These are phyloP conservation scores for Chloroidium sp. DNA, from an alignment of 163 green algal species.

Conservation along the genomic window DNA sequence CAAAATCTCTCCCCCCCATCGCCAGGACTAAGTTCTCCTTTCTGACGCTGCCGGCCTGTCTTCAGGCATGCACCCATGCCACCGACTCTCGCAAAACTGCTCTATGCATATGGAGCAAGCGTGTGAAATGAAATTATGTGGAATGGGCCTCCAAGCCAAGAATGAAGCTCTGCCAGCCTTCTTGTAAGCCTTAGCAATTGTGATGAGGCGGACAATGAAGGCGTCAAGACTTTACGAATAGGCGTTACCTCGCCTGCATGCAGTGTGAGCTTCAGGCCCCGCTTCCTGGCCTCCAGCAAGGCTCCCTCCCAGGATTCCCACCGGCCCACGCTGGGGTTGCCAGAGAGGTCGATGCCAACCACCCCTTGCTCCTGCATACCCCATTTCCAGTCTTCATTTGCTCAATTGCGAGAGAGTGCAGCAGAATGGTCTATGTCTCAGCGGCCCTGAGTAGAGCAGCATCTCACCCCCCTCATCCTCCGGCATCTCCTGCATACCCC, in stretches of 20 bases:
- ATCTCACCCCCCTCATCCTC: no score
- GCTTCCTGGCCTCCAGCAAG: conserved; percentile 35
- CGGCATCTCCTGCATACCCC: no score
- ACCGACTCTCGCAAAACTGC: no score
- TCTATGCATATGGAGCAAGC: no score
- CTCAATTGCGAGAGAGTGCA: no score
- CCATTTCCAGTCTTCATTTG: no score
- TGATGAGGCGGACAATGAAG: neutral
- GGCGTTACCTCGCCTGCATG: conserved; percentile 60
- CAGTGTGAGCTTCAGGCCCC: conserved; percentile 56
- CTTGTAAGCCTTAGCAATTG: neutral
- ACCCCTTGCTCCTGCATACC: conserved; percentile 16
- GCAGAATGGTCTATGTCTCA: no score
- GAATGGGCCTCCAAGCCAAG: neutral
- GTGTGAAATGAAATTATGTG: neutral
- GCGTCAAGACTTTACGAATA: neutral
- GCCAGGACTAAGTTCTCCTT: no score
- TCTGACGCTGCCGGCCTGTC: no score
- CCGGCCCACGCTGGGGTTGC: conserved; percentile 54
- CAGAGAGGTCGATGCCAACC: conserved; percentile 70
- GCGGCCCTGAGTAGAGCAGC: no score
- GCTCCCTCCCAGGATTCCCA: conserved; percentile 50
- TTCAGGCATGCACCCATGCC: no score
- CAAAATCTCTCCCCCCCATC: no score
- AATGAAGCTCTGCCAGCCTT: neutral